Evolutionary conservation across 1,284 basidiomycete species (phyloP).

Genomic region (Agroathelia rolfsii): DNA sequence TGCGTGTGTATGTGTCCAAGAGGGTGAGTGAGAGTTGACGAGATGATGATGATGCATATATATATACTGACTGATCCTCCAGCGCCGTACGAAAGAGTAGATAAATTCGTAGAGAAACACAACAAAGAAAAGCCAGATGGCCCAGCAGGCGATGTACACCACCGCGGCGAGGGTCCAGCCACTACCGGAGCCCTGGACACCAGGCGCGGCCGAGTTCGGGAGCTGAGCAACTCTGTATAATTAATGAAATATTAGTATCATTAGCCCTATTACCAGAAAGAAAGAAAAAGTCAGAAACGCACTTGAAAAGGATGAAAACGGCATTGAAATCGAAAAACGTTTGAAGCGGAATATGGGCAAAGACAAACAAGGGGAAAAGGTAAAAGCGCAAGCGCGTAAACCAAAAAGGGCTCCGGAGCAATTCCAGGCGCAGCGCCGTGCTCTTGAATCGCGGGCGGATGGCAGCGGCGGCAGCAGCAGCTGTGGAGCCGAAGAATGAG

Average conservation of each 20-base stretch:
- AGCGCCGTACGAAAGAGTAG: constrained; percentile 70
- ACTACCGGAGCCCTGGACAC: constrained; percentile 55
- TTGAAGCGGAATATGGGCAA: constrained; percentile 64
- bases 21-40: constrained; percentile 5
- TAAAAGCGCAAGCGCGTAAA: constrained; percentile 52
- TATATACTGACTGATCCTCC: constrained; percentile 70
- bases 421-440: constrained; percentile 50
- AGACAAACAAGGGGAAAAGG: constrained; percentile 54
- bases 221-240: constrained; percentile 49
- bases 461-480: constrained; percentile 32
- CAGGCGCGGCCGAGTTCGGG: constrained; percentile 57
- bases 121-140: constrained; percentile 66
- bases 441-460: constrained; percentile 57
- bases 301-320: constrained; percentile 69
- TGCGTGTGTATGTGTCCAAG: constrained; percentile 3
- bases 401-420: constrained; percentile 50
- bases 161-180: constrained; percentile 73
- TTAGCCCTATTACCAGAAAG: constrained; percentile 1
- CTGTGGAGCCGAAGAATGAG: constrained; percentile 32
- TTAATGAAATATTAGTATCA: constrained; percentile 10
- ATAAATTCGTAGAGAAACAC: constrained; percentile 71
- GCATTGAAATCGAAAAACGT: constrained; percentile 77
- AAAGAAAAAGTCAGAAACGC: constrained; percentile 25
- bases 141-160: constrained; percentile 72
- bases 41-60: constrained; percentile 5